Evolutionary conservation across 495 filamentous ascomycete species (phyloP).

Genomic region (Pseudoneurospora amorphoporcata): DNA sequence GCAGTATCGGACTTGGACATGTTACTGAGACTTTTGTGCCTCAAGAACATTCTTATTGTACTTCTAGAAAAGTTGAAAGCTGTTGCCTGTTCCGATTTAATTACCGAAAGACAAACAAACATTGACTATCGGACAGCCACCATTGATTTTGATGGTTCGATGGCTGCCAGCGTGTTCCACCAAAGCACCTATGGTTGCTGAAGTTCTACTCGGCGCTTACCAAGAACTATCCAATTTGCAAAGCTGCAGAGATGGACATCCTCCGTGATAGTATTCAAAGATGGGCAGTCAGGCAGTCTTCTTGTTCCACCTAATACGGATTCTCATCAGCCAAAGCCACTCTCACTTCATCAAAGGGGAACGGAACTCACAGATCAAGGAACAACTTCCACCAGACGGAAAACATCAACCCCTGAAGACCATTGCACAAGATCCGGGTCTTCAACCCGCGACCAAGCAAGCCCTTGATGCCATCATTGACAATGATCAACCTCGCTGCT

Average conservation of each 20-base stretch:
- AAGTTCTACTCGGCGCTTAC: not conserved
- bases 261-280: not conserved
- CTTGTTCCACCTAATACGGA: not conserved
- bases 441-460: slow-evolving; percentile 23
- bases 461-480: slow-evolving; percentile 18
- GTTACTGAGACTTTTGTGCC: not conserved
- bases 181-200: not conserved
- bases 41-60: not conserved
- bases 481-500: slow-evolving; percentile 18
- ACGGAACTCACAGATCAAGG: slow-evolving; percentile 21
- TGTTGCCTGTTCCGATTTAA: not conserved
- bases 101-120: not conserved
- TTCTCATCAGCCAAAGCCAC: not conserved
- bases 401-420: slow-evolving; percentile 25
- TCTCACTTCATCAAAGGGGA: too few relatives aligned
- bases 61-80: not conserved
- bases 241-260: not conserved
- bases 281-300: not conserved
- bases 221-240: not conserved
- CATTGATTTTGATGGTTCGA: not conserved
- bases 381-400: slow-evolving; percentile 26
- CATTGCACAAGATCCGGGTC: slow-evolving; percentile 26
- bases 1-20: not conserved
- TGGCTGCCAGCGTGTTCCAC: not conserved
- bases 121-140: not conserved